phyloP scores from a whole-genome alignment of 2,329 filamentous ascomycete species.

The Monosporascus sp. region DNA sequence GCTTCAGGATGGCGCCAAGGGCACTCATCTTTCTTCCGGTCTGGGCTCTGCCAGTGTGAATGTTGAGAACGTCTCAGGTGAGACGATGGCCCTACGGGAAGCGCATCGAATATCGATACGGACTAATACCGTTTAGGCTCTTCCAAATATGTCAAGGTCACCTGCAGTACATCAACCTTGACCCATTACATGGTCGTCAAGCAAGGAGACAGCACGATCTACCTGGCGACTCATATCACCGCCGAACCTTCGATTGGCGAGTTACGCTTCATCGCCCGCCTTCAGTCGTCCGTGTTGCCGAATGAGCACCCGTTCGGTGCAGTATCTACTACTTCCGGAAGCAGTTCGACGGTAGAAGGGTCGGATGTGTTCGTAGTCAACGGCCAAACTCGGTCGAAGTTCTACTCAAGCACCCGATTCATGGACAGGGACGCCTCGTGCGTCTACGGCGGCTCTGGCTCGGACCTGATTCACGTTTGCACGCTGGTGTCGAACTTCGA shows the following conservation, averaged over 20 bases:
- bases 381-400: constrained; percentile 62
- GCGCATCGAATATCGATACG: not conserved
- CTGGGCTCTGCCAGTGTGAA: constrained; percentile 54
- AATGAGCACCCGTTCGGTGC: constrained; percentile 48
- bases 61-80: constrained; percentile 29
- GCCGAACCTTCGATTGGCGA: constrained; percentile 52
- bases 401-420: constrained; percentile 64
- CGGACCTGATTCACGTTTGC: constrained; percentile 49
- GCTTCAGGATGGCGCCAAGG: constrained; percentile 47
- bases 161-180: constrained; percentile 52
- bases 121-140: constrained; percentile 3
- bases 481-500: constrained; percentile 55
- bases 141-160: constrained; percentile 53
- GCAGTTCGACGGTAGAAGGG: constrained; percentile 50
- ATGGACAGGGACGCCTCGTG: constrained; percentile 64
- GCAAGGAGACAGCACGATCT: constrained; percentile 55
- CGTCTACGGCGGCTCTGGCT: constrained; percentile 45
- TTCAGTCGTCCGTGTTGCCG: constrained; percentile 45
- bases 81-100: constrained; percentile 5
- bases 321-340: constrained; percentile 50
- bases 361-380: constrained; percentile 54
- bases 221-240: constrained; percentile 58
- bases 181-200: constrained; percentile 60
- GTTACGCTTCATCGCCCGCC: constrained; percentile 58
- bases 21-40: constrained; percentile 54